These are phyloP conservation scores for Malus domestica DNA, from an alignment of 306 rosid species.

Conservation along the genomic window ASM211411v1 NC_041805.1:1748001-1748500, in stretches of 20 bases:
- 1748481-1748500: neutral
- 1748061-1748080: too few relatives aligned
- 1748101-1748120: too few relatives aligned
- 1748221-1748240: neutral
- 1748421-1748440: neutral
- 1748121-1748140: too few relatives aligned
- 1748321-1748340: neutral
- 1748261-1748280: neutral
- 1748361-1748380: neutral
- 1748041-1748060: too few relatives aligned
- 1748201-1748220: neutral
- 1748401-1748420: neutral
- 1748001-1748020: too few relatives aligned
- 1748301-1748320: neutral
- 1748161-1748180: neutral
- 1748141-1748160: neutral
- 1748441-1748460: neutral
- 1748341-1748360: neutral
- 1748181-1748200: neutral
- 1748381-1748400: neutral
- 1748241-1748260: neutral
- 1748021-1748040: too few relatives aligned
- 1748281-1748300: neutral
- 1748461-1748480: neutral
- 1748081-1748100: too few relatives aligned